Evolutionary conservation across 139 green algal genomes (phyloP).

Genomic region (Chlorella ohadii): DNA sequence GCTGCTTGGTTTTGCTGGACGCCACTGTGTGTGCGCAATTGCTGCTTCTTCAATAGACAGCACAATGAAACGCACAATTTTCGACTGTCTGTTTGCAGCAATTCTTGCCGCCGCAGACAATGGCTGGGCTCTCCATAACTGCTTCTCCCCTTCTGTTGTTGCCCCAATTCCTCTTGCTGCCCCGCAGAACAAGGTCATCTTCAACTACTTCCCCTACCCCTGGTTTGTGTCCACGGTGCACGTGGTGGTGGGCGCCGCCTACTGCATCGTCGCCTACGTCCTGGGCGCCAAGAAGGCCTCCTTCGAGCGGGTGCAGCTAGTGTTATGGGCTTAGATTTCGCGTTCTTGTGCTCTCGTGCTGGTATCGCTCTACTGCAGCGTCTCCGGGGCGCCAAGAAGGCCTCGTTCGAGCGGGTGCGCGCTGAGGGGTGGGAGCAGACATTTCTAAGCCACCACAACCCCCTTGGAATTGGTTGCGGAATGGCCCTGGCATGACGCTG

Average conservation of each 20-base stretch:
- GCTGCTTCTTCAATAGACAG: too few species aligned
- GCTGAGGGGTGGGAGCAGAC: too few species aligned
- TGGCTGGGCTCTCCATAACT: too few species aligned
- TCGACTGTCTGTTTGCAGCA: too few species aligned
- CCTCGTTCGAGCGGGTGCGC: conserved; percentile 88
- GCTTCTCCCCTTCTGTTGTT: too few species aligned
- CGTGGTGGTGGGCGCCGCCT: conserved; percentile 88
- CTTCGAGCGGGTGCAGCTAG: conserved; percentile 78
- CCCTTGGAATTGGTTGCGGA: too few species aligned
- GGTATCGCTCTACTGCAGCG: conserved; percentile 90
- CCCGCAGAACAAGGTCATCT: conserved; percentile 98
- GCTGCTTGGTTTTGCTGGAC: background rate
- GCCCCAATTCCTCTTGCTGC: background rate
- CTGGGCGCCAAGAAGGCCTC: conserved; percentile 90
- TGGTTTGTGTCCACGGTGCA: conserved; percentile 93
- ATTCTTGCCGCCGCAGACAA: too few species aligned
- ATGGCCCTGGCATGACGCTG: too few species aligned
- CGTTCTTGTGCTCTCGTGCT: too few species aligned
- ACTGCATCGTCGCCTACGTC: conserved; percentile 85
- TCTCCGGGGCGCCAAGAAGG: conserved; percentile 86
- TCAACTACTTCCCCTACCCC: conserved; percentile 99
- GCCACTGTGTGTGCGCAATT: background rate
- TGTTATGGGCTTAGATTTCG: too few species aligned
- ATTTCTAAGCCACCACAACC: too few species aligned
- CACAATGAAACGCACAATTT: too few species aligned